Evolutionary conservation across 331 rosid genomes (phyloP).

Genomic region (Malus hybrid): DNA sequence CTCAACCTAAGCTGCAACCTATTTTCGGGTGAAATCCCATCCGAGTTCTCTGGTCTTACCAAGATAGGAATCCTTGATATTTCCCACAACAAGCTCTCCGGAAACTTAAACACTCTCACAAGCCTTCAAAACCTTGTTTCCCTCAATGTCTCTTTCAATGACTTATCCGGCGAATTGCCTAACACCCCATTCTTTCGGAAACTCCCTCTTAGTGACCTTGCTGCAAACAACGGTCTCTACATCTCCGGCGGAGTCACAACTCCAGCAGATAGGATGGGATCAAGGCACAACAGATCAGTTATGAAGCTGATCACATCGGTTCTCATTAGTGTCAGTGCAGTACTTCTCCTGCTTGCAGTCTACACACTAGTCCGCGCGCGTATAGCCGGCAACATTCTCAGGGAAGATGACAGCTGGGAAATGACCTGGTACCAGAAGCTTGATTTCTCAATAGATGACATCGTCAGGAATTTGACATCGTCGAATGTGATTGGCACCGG

Average conservation of each 20-base stretch:
- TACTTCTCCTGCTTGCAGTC: conserved; percentile 45
- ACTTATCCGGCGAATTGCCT: conserved; percentile 67
- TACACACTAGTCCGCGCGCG: conserved; percentile 36
- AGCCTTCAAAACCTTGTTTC: conserved; percentile 62
- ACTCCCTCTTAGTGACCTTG: conserved; percentile 55
- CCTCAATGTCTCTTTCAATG: conserved; percentile 68
- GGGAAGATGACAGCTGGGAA: conserved; percentile 59
- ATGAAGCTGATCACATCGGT: conserved; percentile 40
- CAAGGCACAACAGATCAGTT: conserved; percentile 21
- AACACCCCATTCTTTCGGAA: conserved; percentile 58
- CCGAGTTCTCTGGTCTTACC: conserved; percentile 51
- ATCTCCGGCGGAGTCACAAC: conserved; percentile 28
- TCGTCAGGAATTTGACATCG: conserved; percentile 49
- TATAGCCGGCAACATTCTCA: conserved; percentile 22
- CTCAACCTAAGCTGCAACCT: conserved; percentile 76
- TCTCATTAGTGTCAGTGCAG: conserved; percentile 42
- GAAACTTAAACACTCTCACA: conserved; percentile 42
- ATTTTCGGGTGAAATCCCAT: conserved; percentile 74
- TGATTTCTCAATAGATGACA: conserved; percentile 53
- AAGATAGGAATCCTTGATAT: conserved; percentile 74
- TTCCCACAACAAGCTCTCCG: conserved; percentile 71
- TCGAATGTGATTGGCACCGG: conserved; percentile 76
- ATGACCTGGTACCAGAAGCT: conserved; percentile 51
- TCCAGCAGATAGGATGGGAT: conserved; percentile 23
- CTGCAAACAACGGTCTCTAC: conserved; percentile 64